A percentile compares a stretch with the other conserved stretches of the same genome.
phyloP scores from a whole-genome alignment of 2,329 filamentous ascomycete species.

The Emergomyces africanus region DNA sequence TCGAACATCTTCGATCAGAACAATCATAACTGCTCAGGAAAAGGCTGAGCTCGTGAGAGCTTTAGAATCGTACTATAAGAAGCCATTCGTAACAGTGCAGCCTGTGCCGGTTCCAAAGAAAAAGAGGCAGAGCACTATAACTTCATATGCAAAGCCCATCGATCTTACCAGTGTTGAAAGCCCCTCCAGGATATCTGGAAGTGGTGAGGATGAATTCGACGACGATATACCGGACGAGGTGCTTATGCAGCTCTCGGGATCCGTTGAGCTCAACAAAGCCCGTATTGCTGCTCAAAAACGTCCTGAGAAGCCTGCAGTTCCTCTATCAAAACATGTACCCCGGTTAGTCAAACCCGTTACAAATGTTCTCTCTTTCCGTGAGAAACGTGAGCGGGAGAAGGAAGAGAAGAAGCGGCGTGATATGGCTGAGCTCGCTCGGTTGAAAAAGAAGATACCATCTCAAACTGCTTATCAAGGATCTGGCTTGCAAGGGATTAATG shows the following conservation, averaged over 20 bases:
- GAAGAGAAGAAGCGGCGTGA: slow-evolving; percentile 63
- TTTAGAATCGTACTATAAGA: slow-evolving; percentile 41
- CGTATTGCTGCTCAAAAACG: slow-evolving; percentile 11
- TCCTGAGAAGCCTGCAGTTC: slow-evolving; percentile 6
- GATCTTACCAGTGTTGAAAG: slow-evolving; percentile 24
- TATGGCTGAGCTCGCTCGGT: slow-evolving; percentile 55
- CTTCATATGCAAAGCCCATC: slow-evolving; percentile 25
- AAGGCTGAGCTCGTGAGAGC: slow-evolving; percentile 65
- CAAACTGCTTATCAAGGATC: slow-evolving; percentile 65
- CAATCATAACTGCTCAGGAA: slow-evolving; percentile 69
- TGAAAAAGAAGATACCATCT: slow-evolving; percentile 42
- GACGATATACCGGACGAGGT: slow-evolving; percentile 29
- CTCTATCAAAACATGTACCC: slow-evolving; percentile 4
- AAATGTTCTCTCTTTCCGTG: slow-evolving; percentile 49
- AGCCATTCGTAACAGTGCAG: slow-evolving; percentile 30
- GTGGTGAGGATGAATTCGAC: slow-evolving; percentile 33
- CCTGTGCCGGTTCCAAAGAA: slow-evolving; percentile 24
- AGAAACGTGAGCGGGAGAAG: slow-evolving; percentile 60
- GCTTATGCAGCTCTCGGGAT: slow-evolving; percentile 28
- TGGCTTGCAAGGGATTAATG: slow-evolving; percentile 57
- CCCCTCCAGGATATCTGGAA: slow-evolving; percentile 17
- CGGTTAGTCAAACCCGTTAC: slow-evolving; percentile 16
- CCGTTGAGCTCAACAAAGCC: slow-evolving; percentile 30
- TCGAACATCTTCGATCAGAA: slow-evolving; percentile 48
- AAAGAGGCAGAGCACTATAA: slow-evolving; percentile 34